A percentile compares a stretch with the other conserved stretches of the same genome.
Evolutionary conservation across 2,329 filamentous ascomycete species (phyloP).

Genomic region (Alternaria sp.): DNA sequence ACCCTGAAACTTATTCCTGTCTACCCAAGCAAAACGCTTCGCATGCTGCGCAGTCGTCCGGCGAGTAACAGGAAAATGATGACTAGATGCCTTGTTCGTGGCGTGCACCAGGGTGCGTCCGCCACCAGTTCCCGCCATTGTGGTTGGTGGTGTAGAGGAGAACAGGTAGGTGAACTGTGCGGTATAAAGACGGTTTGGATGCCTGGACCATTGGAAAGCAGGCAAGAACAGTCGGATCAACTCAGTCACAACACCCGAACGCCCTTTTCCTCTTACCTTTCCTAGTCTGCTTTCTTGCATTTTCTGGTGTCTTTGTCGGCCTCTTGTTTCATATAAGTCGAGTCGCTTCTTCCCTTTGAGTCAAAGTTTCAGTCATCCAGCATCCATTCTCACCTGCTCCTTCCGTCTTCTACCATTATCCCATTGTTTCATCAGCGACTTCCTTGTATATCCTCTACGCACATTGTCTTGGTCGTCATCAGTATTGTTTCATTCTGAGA

Average conservation of each 20-base stretch:
- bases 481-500: conserved; percentile 9
- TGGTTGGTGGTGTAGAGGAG: conserved; percentile 23
- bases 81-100: conserved; percentile 38
- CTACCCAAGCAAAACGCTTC: conserved; percentile 14
- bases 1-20: conserved; percentile 42
- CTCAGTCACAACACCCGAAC: conserved; percentile 22
- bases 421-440: conserved; percentile 9
- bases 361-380: conserved; percentile 26
- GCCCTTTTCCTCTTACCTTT: conserved; percentile 14
- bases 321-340: conserved; percentile 29
- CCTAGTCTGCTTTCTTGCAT: conserved; percentile 20
- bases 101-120: conserved; percentile 22
- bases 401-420: conserved; percentile 22
- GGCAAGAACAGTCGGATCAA: conserved; percentile 21
- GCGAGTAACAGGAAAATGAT: conserved; percentile 32
- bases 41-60: conserved; percentile 24
- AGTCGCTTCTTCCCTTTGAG: conserved; percentile 17
- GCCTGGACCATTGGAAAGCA: conserved; percentile 19
- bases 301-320: conserved; percentile 12
- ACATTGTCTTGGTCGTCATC: conserved; percentile 6
- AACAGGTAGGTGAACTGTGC: conserved; percentile 17
- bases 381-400: conserved; percentile 13
- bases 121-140: conserved; percentile 21
- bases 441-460: not conserved
- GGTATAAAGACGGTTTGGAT: conserved; percentile 46